Base-by-base conservation (phyloP, 1,284 basidiomycete species). In the Schizophyllum amplum region DNA sequence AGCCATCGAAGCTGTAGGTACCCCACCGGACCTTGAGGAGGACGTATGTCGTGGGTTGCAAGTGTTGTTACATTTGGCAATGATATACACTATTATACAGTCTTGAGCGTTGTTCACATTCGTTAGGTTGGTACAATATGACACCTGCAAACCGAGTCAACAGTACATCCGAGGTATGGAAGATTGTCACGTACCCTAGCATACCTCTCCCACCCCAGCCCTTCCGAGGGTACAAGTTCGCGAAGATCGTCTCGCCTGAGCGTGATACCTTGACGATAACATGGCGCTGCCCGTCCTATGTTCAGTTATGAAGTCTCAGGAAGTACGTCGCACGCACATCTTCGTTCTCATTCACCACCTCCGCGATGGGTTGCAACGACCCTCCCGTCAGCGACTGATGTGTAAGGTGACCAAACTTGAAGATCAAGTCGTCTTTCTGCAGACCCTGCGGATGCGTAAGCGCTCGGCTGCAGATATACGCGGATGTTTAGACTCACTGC, bases 191-290 rank as follows among this genome's bases (percentile, higher is more conserved):
- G 65, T 59, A 90, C 90, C 92, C 92, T 24, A 95, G 73, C 66
- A 89, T 75, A 13, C 93, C 92, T 57, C 90, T 76, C 1, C 92
- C 92, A 58, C 74, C 66, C 82, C 81, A 72, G 63, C 77, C 81
- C 74, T 71, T 71, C 13, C 68, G 61, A 58, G 74, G 82, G 59
- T 69, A 71, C 33, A 77, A 64, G 22, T 66, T 75, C 52, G 72
- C 56, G 24, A 68, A 68, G 24, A 72, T 61, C 4, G 59, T 65
- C 57, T 71, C 61, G 4, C 62, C 69, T 4, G 65, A 63, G n/a
- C 78, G 75, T 7, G 74, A 62, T 22, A 78, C 69, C 55, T 70
- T 72, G 60, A 81, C 70, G 20, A 68, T 60, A 51, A 79, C 71
- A 26, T 67, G 68, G 52, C 71, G 68, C 75, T 78, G 61, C 22